Base-by-base conservation (phyloP, 179 eudicot genomes). In the Actinidia chinensis region DNA sequence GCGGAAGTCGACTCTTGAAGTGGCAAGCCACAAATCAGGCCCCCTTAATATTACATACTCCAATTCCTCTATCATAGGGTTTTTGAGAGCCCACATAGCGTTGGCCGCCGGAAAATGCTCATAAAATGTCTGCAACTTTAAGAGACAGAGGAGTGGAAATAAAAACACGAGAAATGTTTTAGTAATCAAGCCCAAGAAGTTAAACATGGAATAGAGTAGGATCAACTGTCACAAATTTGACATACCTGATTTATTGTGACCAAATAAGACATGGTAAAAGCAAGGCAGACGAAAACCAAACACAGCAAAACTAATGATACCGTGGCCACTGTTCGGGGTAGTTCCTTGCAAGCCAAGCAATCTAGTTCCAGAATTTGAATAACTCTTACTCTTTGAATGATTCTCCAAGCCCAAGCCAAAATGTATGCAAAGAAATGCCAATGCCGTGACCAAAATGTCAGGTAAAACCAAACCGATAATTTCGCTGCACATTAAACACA, bases 241-340 rank as follows among this genome's bases (percentile, higher is more conserved):
- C n/a, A 79, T 47, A 77, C 91, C 93, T 90, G 91, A 78, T 90
- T 90, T 47, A 82, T 88, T 17, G 85, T 82, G 83, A 85, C 84
- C 23, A 90, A 79, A 71, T 86, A 90, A 64, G 85, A n/a, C 76
- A 78, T 90, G 92, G 77, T 86, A 90, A 74, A 81, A 14, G 89
- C 83, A 71, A 90, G 90, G 48, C 88, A 86, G 42, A 87, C 88
- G 33, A 89, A 90, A 85, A 81, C 88, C 84, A 65, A 85, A 85
- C 56, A 85, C 84, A 25, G 68, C 90, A 12, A 87, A 82, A 69
- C 86, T 82, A 90, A 89, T n/a, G 85, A 83, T 15, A 84, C 83
- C 36, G 87, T 50, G 17, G 76, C 81, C 76, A 78, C 55, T 7
- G 80, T 73, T 50, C 81, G 5, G 84, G 84, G 46, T 48, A 73